Evolutionary conservation across 1,284 basidiomycete species (phyloP).

Genomic region (Rugosomyces carneus): DNA sequence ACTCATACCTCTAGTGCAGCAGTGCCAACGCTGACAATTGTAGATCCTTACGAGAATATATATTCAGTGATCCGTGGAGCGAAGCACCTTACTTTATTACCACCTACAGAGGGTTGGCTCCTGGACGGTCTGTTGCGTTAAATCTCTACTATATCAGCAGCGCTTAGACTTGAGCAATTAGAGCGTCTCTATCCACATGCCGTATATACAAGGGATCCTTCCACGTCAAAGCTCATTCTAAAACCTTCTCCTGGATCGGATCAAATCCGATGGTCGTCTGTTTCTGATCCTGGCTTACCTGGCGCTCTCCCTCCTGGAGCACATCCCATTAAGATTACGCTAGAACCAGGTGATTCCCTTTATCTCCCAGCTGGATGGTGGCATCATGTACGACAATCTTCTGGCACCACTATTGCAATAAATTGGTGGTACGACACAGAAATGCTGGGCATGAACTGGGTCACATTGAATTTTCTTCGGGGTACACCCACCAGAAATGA

Average conservation of each 20-base stretch:
- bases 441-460: slow-evolving; percentile 62
- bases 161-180: slow-evolving; percentile 22
- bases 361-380: slow-evolving; percentile 90
- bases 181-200: slow-evolving; percentile 69
- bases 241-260: slow-evolving; percentile 39
- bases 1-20: background rate
- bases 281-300: slow-evolving; percentile 47
- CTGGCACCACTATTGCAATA: slow-evolving; percentile 62
- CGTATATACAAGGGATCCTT: slow-evolving; percentile 42
- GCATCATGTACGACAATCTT: slow-evolving; percentile 75
- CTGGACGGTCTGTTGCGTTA: slow-evolving; percentile 52
- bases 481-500: slow-evolving; percentile 36
- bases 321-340: slow-evolving; percentile 58
- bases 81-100: slow-evolving; percentile 81
- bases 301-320: slow-evolving; percentile 43
- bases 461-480: slow-evolving; percentile 57
- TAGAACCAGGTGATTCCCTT: slow-evolving; percentile 73
- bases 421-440: slow-evolving; percentile 91
- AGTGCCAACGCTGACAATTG: background rate
- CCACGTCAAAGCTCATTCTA: slow-evolving; percentile 28
- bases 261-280: slow-evolving; percentile 68
- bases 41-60: slow-evolving; percentile 90
- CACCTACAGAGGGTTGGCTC: slow-evolving; percentile 83
- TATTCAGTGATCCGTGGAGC: slow-evolving; percentile 80
- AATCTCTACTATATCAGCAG: slow-evolving; percentile 10